Conservation (phyloP, 176 grass and related monocot species). For the Tuctoria greenei region DNA sequence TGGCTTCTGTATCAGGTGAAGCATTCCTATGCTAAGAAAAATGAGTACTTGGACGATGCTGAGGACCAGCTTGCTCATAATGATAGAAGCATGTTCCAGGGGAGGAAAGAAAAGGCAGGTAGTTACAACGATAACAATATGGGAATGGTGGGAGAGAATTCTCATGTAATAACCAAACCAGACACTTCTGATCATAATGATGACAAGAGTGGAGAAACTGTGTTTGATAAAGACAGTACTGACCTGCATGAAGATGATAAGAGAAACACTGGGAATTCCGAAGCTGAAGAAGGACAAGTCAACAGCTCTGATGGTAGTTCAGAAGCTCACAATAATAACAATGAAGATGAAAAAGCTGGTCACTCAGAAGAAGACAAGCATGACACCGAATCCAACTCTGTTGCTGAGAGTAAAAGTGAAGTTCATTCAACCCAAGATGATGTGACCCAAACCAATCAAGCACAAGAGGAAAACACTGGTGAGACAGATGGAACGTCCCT, state of each 20-base stretch:
- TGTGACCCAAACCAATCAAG: conserved; percentile 24
- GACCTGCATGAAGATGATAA: conserved; percentile 40
- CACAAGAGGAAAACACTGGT: conserved; percentile 35
- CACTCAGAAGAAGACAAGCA: conserved; percentile 24
- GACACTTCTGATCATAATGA: conserved; percentile 22
- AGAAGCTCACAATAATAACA: conserved; percentile 28
- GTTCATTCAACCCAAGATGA: conserved; percentile 29
- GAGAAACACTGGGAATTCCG: conserved; percentile 32
- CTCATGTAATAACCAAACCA: conserved; percentile 45
- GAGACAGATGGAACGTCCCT: conserved; percentile 24
- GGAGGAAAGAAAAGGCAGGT: conserved; percentile 55
- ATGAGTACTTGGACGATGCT: conserved; percentile 46
- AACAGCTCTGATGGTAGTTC: conserved; percentile 34
- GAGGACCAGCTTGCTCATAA: conserved; percentile 40
- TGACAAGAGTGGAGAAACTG: conserved; percentile 44
- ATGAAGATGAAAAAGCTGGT: conserved; percentile 23
- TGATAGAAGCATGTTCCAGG: conserved; percentile 52
- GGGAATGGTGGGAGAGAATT: conserved; percentile 17
- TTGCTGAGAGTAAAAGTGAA: conserved; percentile 40
- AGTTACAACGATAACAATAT: conserved; percentile 21
- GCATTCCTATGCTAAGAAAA: conserved; percentile 64
- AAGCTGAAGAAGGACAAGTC: conserved; percentile 38
- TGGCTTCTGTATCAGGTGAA: conserved; percentile 67
- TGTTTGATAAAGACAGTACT: conserved; percentile 45
- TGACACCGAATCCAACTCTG: conserved; percentile 44